Evolutionary conservation across 2,329 filamentous ascomycete genomes (phyloP), one percentile per base, ranked within the genome.

Genomic region (Pseudogymnoascus sp.): DNA sequence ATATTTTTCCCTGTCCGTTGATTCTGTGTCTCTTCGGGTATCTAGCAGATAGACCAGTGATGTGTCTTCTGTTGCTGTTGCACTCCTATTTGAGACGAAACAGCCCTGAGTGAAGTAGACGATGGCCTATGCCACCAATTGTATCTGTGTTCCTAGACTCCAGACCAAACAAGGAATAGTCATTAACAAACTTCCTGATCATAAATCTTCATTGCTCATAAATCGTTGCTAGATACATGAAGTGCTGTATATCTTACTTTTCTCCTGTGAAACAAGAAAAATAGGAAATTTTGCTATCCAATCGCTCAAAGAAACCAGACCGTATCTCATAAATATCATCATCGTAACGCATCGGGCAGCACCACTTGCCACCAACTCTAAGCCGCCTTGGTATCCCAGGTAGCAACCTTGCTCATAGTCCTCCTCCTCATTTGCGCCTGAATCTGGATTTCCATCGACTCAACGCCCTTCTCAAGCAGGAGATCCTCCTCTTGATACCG

Each of bases 391-490:
- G 61, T 64, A 63, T 65, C 63, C 63, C 64, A 65, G 56, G 65
- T 68, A 50, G 37, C 59, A 44, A 65, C 68, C 67, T 61, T 64
- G 59, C 37, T 65, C 68, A 71, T 68, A 2, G 70, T 71, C 53
- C 67, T 67, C 63, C 67, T 68, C 31, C 70, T 62, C 69, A 71
- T 70, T 63, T 63, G 67, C 44, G 66, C 66, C 67, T 69, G 69
- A 38, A 71, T 71, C 42, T 66, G 61, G 19, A 63, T 66, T 65
- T 71, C 70, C 70, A 71, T 70, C 33, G 63, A 63, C 61, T 71
- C 70, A 50, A 70, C 68, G 24, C 67, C 68, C 61, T 65, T 68
- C 56, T 71, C 71, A n/a, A 72, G 62, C 63, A 69, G 67, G n/a
- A 19, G 13, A 62, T 72, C 70, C 59, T 72, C 70, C 16, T 63